Conservation (phyloP, 495 filamentous ascomycete genomes). For the Aspergillus kassunensis region DNA sequence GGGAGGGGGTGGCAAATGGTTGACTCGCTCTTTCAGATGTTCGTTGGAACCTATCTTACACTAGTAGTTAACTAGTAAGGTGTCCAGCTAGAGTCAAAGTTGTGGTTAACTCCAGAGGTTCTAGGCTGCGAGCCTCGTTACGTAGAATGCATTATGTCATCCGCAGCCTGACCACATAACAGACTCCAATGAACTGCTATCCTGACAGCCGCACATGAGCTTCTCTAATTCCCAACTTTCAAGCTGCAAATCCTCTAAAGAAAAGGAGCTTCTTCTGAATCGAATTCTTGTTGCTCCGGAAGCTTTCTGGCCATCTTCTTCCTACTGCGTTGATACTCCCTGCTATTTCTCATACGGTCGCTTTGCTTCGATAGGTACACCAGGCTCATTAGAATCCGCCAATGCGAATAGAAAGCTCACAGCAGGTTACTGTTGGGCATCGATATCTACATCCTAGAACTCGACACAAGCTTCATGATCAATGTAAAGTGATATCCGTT, state of each 20-base stretch:
- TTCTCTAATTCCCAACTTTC: constrained; percentile 12
- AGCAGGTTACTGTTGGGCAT: constrained; percentile 28
- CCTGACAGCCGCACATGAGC: too few species aligned
- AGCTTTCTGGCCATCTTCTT: background rate
- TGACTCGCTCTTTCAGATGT: too few species aligned
- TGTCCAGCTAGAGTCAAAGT: background rate
- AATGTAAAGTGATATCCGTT: constrained; percentile 11
- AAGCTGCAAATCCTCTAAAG: constrained; percentile 8
- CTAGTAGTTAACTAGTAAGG: too few species aligned
- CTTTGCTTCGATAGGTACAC: constrained; percentile 17
- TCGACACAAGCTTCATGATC: constrained; percentile 23
- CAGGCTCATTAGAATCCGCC: constrained; percentile 16
- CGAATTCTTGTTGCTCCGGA: background rate
- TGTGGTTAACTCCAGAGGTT: background rate
- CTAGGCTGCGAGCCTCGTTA: constrained; percentile 22
- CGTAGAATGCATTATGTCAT: constrained; percentile 44
- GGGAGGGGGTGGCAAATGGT: background rate
- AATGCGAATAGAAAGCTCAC: constrained; percentile 31
- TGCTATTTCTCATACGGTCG: constrained; percentile 17
- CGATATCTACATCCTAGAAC: constrained; percentile 18
- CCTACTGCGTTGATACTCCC: background rate
- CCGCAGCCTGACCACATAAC: constrained; percentile 22
- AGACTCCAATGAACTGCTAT: constrained; percentile 19
- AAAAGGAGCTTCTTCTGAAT: background rate
- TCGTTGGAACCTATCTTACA: too few species aligned